Evolutionary conservation across 2,329 filamentous ascomycete species (phyloP).

Genomic region (Rutstroemia sp.): DNA sequence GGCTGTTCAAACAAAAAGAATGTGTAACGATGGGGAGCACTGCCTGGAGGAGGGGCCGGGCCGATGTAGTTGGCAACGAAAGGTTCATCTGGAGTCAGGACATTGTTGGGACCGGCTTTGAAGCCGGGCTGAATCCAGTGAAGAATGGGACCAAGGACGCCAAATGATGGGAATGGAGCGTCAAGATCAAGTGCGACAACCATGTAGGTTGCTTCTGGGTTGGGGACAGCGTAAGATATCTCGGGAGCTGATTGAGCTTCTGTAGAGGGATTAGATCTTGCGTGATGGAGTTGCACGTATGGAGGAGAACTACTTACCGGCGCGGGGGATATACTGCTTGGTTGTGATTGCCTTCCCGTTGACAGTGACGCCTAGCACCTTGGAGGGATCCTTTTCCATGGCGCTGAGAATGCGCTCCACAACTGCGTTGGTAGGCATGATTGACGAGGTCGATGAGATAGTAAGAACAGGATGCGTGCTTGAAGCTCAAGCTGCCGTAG

Average conservation of each 20-base stretch:
- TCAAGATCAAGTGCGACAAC: conserved; percentile 40
- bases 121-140: conserved; percentile 40
- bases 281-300: background rate
- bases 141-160: conserved; percentile 37
- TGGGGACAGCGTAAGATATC: conserved; percentile 13
- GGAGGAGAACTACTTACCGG: conserved; percentile 18
- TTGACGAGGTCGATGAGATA: background rate
- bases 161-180: conserved; percentile 37
- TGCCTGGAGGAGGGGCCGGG: conserved; percentile 39
- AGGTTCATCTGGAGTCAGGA: conserved; percentile 10
- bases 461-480: background rate
- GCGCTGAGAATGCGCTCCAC: background rate
- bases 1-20: conserved; percentile 45
- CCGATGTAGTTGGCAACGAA: conserved; percentile 36
- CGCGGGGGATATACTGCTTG: conserved; percentile 28
- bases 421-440: conserved; percentile 11
- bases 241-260: conserved; percentile 20
- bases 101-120: background rate
- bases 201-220: conserved; percentile 30
- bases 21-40: conserved; percentile 41
- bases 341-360: conserved; percentile 26
- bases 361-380: conserved; percentile 29
- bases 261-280: background rate
- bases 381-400: conserved; percentile 25
- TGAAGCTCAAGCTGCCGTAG: background rate